phyloP scores from a whole-genome alignment of 768 basidiomycete genomes.

The Leccinum boreale region DNA sequence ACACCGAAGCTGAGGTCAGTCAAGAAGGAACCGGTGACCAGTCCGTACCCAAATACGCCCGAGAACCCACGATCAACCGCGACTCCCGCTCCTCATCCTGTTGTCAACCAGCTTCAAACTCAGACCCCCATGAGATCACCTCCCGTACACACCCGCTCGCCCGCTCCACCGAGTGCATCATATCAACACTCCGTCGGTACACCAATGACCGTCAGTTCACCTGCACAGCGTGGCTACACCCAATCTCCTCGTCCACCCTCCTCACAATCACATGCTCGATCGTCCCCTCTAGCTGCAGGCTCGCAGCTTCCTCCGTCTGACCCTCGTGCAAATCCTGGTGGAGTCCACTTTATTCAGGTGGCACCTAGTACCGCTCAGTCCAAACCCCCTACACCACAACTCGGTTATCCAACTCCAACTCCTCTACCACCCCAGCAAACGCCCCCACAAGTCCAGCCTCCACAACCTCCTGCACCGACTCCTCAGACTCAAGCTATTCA shows the following conservation, averaged over 20 bases:
- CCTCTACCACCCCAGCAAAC: conserved; percentile 20
- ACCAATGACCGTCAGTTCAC: conserved; percentile 25
- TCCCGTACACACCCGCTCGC: conserved; percentile 28
- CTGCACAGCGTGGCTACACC: conserved; percentile 33
- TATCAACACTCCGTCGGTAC: conserved; percentile 22
- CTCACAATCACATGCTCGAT: conserved; percentile 30
- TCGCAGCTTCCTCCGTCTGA: conserved; percentile 27
- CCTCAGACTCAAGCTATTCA: conserved; percentile 20
- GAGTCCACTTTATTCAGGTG: conserved; percentile 28
- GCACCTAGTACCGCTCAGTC: conserved; percentile 19
- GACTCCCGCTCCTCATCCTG: conserved; percentile 31
- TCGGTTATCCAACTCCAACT: conserved; percentile 21
- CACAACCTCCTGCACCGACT: conserved; percentile 12
- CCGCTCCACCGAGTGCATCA: conserved; percentile 15
- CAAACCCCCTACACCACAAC: conserved; percentile 31
- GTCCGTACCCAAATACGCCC: conserved; percentile 26
- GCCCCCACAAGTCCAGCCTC: conserved; percentile 20
- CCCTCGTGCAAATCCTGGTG: conserved; percentile 20
- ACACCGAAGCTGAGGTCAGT: conserved; percentile 21
- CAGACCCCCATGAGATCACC: conserved; percentile 29
- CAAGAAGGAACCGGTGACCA: conserved; percentile 31
- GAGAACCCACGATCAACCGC: conserved; percentile 29
- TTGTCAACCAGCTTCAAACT: conserved; percentile 33
- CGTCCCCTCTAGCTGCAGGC: conserved; percentile 29
- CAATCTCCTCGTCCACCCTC: conserved; percentile 34